A percentile compares a stretch with the other conserved stretches of the same genome.
Conservation (phyloP, 192 early-diverging fungal species). For the Thamnidium elegans region DNA sequence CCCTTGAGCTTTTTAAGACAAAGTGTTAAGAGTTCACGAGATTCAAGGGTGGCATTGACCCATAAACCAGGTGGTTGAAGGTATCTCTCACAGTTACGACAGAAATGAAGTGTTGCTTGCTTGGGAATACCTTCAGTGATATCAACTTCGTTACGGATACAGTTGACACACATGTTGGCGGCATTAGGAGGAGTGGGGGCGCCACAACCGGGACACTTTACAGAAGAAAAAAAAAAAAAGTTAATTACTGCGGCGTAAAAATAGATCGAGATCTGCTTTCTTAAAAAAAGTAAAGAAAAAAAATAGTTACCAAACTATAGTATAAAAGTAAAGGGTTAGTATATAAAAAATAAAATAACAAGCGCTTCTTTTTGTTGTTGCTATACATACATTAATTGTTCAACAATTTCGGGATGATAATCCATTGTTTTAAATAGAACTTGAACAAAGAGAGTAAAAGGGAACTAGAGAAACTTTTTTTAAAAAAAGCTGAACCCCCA, state of each 20-base stretch:
- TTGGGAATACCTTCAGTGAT: conserved; percentile 99
- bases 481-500: too few relatives aligned
- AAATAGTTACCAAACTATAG: conserved; percentile 8
- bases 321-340: not conserved
- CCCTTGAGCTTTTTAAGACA: conserved; percentile 93
- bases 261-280: not conserved
- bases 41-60: conserved; percentile 86
- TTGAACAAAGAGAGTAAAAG: too few relatives aligned
- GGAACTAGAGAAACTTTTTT: too few relatives aligned
- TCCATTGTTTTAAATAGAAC: not conserved
- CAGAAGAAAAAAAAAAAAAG: not conserved
- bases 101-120: conserved; percentile 93
- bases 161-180: conserved; percentile 98
- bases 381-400: conserved; percentile 7
- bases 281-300: too few relatives aligned
- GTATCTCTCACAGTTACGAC: conserved; percentile 95
- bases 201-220: conserved; percentile 66
- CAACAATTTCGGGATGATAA: conserved; percentile 10
- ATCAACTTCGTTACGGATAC: conserved; percentile 94
- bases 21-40: conserved; percentile 84
- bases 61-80: conserved; percentile 93
- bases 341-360: not conserved
- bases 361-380: not conserved
- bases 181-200: conserved; percentile 93
- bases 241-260: not conserved